A percentile compares a stretch with the other conserved stretches of the same genome.
Conservation (phyloP, 495 filamentous ascomycete genomes). For the Pyronema domesticum region DNA sequence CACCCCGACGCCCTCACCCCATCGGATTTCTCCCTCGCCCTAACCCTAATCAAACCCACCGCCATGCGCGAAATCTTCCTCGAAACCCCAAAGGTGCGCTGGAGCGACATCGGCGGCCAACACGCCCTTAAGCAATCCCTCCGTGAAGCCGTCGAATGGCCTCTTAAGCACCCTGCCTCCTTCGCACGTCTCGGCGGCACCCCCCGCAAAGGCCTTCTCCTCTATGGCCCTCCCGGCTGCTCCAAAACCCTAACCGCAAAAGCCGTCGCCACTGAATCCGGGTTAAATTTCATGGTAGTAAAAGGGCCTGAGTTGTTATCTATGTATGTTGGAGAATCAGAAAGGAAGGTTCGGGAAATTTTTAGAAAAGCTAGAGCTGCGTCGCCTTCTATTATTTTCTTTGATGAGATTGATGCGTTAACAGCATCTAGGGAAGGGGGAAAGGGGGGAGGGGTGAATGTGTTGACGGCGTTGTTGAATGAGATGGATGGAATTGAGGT, state of each 20-base stretch:
- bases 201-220: constrained; percentile 64
- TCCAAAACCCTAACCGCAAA: constrained; percentile 90
- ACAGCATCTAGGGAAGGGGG: constrained; percentile 48
- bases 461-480: constrained; percentile 77
- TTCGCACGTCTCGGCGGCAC: constrained; percentile 42
- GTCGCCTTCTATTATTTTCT: constrained; percentile 87
- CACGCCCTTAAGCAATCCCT: constrained; percentile 57
- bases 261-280: constrained; percentile 78
- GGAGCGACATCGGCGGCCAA: constrained; percentile 83
- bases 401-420: constrained; percentile 94
- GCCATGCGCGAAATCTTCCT: constrained; percentile 84
- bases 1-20: constrained; percentile 10
- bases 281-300: constrained; percentile 86
- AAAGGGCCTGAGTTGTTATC: constrained; percentile 91
- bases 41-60: constrained; percentile 49
- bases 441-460: constrained; percentile 46
- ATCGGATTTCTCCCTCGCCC: constrained; percentile 36
- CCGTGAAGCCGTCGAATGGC: constrained; percentile 45
- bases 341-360: constrained; percentile 70
- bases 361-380: constrained; percentile 77
- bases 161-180: constrained; percentile 44
- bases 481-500: constrained; percentile 94
- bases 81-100: constrained; percentile 69
- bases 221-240: constrained; percentile 91
- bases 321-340: constrained; percentile 96